A percentile compares a stretch with the other conserved stretches of the same genome.
phyloP scores from a whole-genome alignment of 2,329 filamentous ascomycete genomes.

The Lachnellula occidentalis region DNA sequence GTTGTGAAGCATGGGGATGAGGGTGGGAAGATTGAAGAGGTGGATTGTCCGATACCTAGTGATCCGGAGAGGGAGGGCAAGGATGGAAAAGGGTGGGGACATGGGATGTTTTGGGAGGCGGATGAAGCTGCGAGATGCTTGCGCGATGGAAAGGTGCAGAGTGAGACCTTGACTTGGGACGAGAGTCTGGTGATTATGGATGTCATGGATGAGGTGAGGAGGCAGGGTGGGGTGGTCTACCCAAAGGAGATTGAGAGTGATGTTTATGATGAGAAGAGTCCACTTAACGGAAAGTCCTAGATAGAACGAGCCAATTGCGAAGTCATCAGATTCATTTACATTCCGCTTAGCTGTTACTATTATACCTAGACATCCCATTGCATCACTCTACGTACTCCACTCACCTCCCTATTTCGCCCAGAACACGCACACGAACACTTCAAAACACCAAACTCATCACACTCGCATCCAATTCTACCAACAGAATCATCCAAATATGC shows the following conservation, averaged over 20 bases:
- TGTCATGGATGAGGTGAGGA: constrained; percentile 64
- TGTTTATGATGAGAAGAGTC: constrained; percentile 53
- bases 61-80: constrained; percentile 21
- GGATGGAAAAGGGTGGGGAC: constrained; percentile 37
- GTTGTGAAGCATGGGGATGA: constrained; percentile 41
- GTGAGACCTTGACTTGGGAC: constrained; percentile 49
- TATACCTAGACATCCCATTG: no score
- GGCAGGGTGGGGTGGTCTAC: constrained; percentile 56
- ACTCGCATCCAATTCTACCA: no score
- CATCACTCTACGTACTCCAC: no score
- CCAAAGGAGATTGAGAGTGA: constrained; percentile 60
- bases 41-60: constrained; percentile 39
- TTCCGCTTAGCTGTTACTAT: no score
- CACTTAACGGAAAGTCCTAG: constrained; percentile 42
- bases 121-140: constrained; percentile 61
- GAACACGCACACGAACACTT: no score
- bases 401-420: no score
- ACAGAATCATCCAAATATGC: no score
- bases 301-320: neutral
- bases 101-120: constrained; percentile 68
- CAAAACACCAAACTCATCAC: no score
- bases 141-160: constrained; percentile 57
- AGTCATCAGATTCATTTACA: no score
- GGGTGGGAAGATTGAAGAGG: constrained; percentile 30
- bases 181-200: constrained; percentile 67